Evolutionary conservation across 1,284 basidiomycete genomes (phyloP).

Genomic region (Kwoniella shivajii): DNA sequence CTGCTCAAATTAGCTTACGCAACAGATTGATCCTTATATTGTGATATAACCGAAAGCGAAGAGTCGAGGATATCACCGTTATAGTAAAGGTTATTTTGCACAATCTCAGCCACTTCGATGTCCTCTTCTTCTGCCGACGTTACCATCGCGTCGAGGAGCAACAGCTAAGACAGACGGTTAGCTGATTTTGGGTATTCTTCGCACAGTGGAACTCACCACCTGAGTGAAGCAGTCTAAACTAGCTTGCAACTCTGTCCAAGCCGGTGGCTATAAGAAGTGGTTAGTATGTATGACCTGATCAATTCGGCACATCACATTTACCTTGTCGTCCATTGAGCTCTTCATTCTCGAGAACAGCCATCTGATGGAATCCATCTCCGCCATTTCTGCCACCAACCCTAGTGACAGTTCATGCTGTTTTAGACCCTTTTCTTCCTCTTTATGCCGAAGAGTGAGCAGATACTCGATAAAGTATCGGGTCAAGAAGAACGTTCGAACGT

Average conservation of each 20-base stretch:
- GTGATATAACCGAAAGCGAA: conserved; percentile 70
- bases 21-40: conserved; percentile 66
- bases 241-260: conserved; percentile 92
- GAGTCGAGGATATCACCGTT: conserved; percentile 89
- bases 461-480: conserved; percentile 87
- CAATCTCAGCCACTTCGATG: conserved; percentile 70
- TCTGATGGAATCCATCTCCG: conserved; percentile 78
- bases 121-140: conserved; percentile 61
- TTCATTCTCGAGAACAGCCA: conserved; percentile 89
- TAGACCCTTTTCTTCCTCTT: conserved; percentile 34
- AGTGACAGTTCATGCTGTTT: conserved; percentile 59
- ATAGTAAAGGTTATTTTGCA: conserved; percentile 88
- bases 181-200: background rate
- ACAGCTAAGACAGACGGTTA: conserved; percentile 57
- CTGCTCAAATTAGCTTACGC: conserved; percentile 42
- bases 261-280: conserved; percentile 65
- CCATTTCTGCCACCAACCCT: conserved; percentile 77
- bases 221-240: conserved; percentile 90
- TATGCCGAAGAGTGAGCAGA: conserved; percentile 63
- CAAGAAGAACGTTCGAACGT: conserved; percentile 77
- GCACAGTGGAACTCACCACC: conserved; percentile 56
- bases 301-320: conserved; percentile 49
- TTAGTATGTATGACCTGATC: background rate
- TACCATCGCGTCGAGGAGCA: conserved; percentile 73
- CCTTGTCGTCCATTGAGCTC: conserved; percentile 84